Percentiles rank a stretch among this genome's conserved stretches.
These are phyloP conservation scores for Tylopilus sp. DNA, from an alignment of 1,284 basidiomycete genomes.

Conservation along the genomic window DNA sequence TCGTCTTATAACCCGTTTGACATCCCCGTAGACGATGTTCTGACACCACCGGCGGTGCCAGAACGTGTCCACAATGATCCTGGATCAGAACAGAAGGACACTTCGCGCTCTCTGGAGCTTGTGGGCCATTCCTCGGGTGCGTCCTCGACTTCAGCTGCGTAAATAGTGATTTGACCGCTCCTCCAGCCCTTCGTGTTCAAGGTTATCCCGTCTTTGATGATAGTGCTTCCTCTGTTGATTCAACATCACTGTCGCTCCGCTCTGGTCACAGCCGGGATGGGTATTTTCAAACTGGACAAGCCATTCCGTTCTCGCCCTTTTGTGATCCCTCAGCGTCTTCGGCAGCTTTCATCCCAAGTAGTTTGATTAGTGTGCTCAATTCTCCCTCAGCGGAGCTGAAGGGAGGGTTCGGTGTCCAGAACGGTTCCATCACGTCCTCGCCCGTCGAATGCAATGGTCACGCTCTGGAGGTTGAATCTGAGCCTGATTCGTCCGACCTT, in stretches of 20 bases:
- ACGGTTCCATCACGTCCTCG: constrained; percentile 32
- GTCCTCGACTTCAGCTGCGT: constrained; percentile 32
- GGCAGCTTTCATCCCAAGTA: constrained; percentile 54
- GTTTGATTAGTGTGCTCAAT: constrained; percentile 57
- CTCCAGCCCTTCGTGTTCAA: constrained; percentile 31
- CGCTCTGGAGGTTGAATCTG: constrained; percentile 22
- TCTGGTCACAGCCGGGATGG: constrained; percentile 13
- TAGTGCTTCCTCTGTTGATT: constrained; percentile 33
- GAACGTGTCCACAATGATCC: constrained; percentile 10
- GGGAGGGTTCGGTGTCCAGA: constrained; percentile 23
- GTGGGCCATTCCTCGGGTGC: constrained; percentile 39
- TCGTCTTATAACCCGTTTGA: constrained; percentile 35
- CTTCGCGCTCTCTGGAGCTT: constrained; percentile 33
- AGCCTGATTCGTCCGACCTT: constrained; percentile 44
- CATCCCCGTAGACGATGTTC: constrained; percentile 17
- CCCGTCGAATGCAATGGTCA: constrained; percentile 33
- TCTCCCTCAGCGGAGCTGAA: constrained; percentile 33
- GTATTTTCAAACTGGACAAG: constrained; percentile 26
- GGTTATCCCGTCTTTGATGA: constrained; percentile 45
- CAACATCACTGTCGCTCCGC: constrained; percentile 14
- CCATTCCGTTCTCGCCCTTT: constrained; percentile 51
- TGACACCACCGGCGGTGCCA: constrained; percentile 14
- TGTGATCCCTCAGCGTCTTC: constrained; percentile 42
- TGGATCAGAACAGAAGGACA: constrained; percentile 10
- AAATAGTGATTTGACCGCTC: constrained; percentile 17